A percentile compares a stretch with the other conserved stretches of the same genome.
These are phyloP conservation scores for Ambrosiella xylebori DNA, from an alignment of 2,329 filamentous ascomycete genomes.

Conservation along the genomic window DNA sequence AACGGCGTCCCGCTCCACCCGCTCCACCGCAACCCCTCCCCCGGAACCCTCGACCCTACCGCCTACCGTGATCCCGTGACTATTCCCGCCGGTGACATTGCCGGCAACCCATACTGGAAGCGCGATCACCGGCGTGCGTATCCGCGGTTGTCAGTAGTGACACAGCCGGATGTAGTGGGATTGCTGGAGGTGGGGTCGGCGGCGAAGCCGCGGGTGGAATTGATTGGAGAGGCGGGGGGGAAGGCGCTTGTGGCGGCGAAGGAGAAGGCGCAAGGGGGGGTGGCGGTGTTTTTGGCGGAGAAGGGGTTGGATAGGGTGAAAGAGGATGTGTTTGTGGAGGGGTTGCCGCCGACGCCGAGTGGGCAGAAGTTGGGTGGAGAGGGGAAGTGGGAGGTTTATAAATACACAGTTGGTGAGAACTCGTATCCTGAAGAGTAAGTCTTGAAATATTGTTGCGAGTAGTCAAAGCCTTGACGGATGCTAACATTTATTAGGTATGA, in stretches of 20 bases:
- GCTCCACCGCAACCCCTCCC: constrained; percentile 69
- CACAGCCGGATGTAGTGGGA: constrained; percentile 69
- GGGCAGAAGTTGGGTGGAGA: constrained; percentile 38
- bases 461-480: constrained; percentile 11
- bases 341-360: constrained; percentile 72
- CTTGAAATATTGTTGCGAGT: neutral
- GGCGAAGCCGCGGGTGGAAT: constrained; percentile 62
- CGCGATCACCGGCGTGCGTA: constrained; percentile 74
- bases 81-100: constrained; percentile 33
- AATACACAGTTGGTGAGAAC: constrained; percentile 48
- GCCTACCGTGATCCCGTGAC: constrained; percentile 28
- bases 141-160: constrained; percentile 61
- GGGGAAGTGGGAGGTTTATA: constrained; percentile 47
- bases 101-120: constrained; percentile 48
- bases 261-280: constrained; percentile 51
- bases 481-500: constrained; percentile 36
- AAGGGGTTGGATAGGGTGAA: constrained; percentile 33
- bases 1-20: constrained; percentile 86
- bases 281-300: constrained; percentile 40
- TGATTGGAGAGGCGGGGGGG: constrained; percentile 45
- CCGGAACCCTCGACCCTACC: constrained; percentile 24
- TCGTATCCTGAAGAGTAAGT: constrained; percentile 56
- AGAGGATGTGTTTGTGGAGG: constrained; percentile 51
- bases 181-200: constrained; percentile 74
- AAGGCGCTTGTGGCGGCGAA: constrained; percentile 57